Base-by-base conservation (phyloP, 176 grass and related monocot species). In the Triticum urartu region DNA sequence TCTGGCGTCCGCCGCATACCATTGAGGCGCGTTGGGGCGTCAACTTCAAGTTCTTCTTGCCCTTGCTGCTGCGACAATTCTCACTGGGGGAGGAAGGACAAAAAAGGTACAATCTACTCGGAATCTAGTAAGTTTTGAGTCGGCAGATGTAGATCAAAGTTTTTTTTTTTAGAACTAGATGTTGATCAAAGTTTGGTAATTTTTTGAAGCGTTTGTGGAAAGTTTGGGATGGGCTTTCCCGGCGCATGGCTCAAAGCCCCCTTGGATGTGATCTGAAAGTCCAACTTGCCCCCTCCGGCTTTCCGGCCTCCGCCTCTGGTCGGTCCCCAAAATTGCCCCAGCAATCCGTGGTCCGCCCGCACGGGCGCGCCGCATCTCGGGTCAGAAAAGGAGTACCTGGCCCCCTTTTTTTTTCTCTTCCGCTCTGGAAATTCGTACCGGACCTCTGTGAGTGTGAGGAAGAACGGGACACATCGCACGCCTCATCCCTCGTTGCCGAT, bases 401-500 rank as follows among this genome's bases (percentile, higher is more conserved):
- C 88, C 25, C 34, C 28, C 2, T 30, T 35, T 13, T 43, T 40
- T 75, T 75, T 75, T 17, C 3, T 21, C 18, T 7, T 58, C 54
- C 18, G 47, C 72, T 26, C 4, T 32, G 3, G 43, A 75, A 72
- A 75, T 30, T 75, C 43, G 72, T 30, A 18, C 13, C 40, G 12
- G 25, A 66, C 64, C 47, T 15, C 5, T 75, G 15, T 8, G 13
- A 30, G 72, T 52, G 72, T 26, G 61, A 42, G 61, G 83, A 85
- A 85, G 88, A 85, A 75, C 43, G 72, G 17, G 80, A 75, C 87
- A 79, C 87, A 78, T 77, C 64, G 33, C 78, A 7, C 81, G 22
- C 63, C 84, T 68, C 83, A 77, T 84, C 83, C 34, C 12, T 71
- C 59, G 38, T 39, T 59, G 43, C 21, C 36, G 12, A 26, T 28